phyloP scores from a whole-genome alignment of 805 yeast genomes.

The Candida jianshihensis region DNA sequence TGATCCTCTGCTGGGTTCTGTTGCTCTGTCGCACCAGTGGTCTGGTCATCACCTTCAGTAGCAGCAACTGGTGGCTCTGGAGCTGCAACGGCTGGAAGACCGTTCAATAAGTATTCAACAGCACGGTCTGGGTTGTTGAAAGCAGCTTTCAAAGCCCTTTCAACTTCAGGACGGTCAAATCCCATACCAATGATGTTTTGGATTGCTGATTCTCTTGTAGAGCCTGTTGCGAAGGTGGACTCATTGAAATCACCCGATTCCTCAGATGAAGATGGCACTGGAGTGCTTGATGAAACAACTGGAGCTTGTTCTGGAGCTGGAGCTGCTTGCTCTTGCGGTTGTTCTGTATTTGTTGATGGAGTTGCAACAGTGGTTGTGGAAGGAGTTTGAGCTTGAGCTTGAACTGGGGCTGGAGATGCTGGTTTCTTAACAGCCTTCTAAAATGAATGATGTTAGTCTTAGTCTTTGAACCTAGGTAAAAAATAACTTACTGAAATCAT shows the following conservation, averaged over 20 bases:
- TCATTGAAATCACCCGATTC: constrained; percentile 20
- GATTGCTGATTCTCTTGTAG: constrained; percentile 71
- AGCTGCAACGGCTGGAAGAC: constrained; percentile 48
- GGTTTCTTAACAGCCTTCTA: constrained; percentile 24
- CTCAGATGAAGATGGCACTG: constrained; percentile 4
- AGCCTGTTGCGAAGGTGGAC: constrained; percentile 70
- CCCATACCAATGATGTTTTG: constrained; percentile 93
- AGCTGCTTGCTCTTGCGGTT: constrained; percentile 13
- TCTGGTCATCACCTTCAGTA: constrained; percentile 6
- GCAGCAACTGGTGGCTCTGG: constrained; percentile 23
- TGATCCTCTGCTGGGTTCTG: background rate
- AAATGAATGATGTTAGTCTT: background rate
- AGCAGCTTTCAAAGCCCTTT: constrained; percentile 88
- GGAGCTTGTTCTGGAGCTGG: constrained; percentile 13
- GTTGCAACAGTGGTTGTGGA: constrained; percentile 15
- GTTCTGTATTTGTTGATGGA: too few relatives aligned
- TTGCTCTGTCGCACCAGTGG: background rate
- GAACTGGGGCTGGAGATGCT: constrained; percentile 15
- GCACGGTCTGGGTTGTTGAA: constrained; percentile 98
- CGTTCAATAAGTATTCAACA: constrained; percentile 87
- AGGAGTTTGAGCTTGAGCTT: constrained; percentile 17
- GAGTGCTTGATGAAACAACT: too few relatives aligned
- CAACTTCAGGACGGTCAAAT: constrained; percentile 80
- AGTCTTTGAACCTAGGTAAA: constrained; percentile 10
- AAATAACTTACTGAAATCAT: constrained; percentile 63